These are phyloP conservation scores for Diaporthe australafricana DNA, from an alignment of 2,329 filamentous ascomycete genomes.

Conservation along the genomic window DNA sequence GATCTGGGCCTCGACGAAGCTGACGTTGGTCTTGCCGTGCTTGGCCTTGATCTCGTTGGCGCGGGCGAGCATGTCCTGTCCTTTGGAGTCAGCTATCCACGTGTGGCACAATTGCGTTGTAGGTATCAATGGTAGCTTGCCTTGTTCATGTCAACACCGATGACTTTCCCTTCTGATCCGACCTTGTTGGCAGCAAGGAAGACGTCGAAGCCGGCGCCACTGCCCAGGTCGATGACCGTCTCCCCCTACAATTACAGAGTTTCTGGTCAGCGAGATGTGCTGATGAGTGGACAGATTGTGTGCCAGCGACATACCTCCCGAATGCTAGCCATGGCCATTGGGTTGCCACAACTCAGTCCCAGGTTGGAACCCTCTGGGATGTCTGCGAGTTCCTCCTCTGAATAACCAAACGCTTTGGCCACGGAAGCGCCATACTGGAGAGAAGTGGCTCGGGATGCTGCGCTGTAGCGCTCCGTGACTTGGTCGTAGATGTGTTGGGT, in stretches of 20 bases:
- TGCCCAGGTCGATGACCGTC: constrained; percentile 67
- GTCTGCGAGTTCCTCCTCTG: constrained; percentile 56
- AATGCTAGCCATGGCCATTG: constrained; percentile 59
- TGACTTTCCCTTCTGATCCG: constrained; percentile 58
- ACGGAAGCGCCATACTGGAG: constrained; percentile 53
- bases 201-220: constrained; percentile 68
- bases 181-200: constrained; percentile 65
- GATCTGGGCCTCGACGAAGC: constrained; percentile 64
- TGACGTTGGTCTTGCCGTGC: constrained; percentile 54
- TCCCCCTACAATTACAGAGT: constrained; percentile 56
- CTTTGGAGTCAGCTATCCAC: background rate
- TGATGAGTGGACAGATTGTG: background rate
- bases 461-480: constrained; percentile 51
- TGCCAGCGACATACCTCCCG: constrained; percentile 49
- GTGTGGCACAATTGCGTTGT: too few relatives aligned
- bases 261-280: background rate
- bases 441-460: constrained; percentile 44
- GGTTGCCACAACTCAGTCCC: constrained; percentile 66
- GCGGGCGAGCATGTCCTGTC: constrained; percentile 65
- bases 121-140: constrained; percentile 43
- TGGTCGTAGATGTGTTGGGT: constrained; percentile 48
- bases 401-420: constrained; percentile 65
- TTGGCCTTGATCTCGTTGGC: constrained; percentile 58
- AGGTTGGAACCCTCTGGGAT: constrained; percentile 62
- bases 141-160: constrained; percentile 72